Percentiles rank a stretch among this genome's conserved stretches.
These are phyloP conservation scores for Halenospora varia DNA, from an alignment of 495 filamentous ascomycete species.

Conservation along the genomic window DNA sequence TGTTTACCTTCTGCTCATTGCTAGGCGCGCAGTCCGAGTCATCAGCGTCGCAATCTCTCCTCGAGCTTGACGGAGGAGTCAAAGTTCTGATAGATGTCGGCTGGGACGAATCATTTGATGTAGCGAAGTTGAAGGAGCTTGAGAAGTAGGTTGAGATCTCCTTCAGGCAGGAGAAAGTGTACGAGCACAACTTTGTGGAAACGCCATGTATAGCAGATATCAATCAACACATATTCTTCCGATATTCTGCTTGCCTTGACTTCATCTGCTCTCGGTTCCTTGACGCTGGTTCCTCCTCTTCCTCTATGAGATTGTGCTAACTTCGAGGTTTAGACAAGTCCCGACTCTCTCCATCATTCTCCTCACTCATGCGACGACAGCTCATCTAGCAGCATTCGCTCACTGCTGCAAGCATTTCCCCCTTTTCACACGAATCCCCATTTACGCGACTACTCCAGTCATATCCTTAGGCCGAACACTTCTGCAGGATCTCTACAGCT, in stretches of 20 bases:
- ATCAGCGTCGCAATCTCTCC: constrained; percentile 83
- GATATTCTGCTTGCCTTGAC: constrained; percentile 1
- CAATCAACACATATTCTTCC: constrained; percentile 19
- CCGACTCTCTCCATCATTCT: constrained; percentile 91
- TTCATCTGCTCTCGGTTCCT: constrained; percentile 3
- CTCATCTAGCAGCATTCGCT: constrained; percentile 88
- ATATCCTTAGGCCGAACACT: constrained; percentile 89
- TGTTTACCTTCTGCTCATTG: constrained; percentile 95
- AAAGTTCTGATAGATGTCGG: constrained; percentile 93
- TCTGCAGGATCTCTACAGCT: constrained; percentile 88
- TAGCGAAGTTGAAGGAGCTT: constrained; percentile 72
- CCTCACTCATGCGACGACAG: constrained; percentile 85
- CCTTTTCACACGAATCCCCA: constrained; percentile 85
- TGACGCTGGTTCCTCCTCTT: not conserved
- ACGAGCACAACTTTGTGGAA: not conserved
- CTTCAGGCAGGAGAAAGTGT: not conserved
- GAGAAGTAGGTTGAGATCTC: constrained; percentile 64
- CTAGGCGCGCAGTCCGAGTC: constrained; percentile 87
- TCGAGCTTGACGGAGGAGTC: constrained; percentile 95
- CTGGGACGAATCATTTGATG: constrained; percentile 90
- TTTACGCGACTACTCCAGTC: constrained; percentile 92
- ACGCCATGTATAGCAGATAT: constrained; percentile 20
- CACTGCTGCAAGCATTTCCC: constrained; percentile 98
- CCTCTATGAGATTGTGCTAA: constrained; percentile 5
- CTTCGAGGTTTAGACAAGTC: constrained; percentile 61